Evolutionary conservation across 441 rosid species (phyloP), one percentile per base, ranked within the genome.

Genomic region (Corymbia citriodora): DNA sequence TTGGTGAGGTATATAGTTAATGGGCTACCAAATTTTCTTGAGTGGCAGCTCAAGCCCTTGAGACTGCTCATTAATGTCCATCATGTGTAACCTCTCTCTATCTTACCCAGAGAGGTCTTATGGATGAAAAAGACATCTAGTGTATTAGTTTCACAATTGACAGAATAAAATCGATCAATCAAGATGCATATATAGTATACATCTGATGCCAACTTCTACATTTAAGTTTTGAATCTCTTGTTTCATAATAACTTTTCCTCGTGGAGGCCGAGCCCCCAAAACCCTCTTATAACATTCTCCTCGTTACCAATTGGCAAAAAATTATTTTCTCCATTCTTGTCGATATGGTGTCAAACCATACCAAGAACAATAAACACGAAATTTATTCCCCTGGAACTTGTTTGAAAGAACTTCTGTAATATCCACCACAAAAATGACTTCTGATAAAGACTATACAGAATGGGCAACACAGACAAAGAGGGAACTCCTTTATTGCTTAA

Each of bases 131-230:
- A 36, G 16, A 23, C 50, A 21, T 11, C 17, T 0, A 7, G 25
- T 74, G 9, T 6, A 11, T 74, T 11, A 5, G 9, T 40, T 74
- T 6, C 4, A 40, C 0, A 40, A 21, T 6, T 12, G 29, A 10
- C 2, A 16, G 8, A 9, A 29, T 40, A 1, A 0, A 12, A 5
- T 12, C 1, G 0, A 21, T 23, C 17, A 23, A 21, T 23, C 50
- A 40, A 0, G 9, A 79, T 21, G 10, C 1, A 14, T 45, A 40
- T 40, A 11, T 74, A 23, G 23, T 7, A 45, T 21, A 74, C 49
- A 74, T 40, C 16, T 1, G 10, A 11, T 21, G n/a, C 85, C 3
- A 7, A 23, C 52, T 74, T 40, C 29, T 48, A 21, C 2, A 0
- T 40, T 21, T 74, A 9, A 40, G 14, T 74, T 40, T 0, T 10